Conservation (phyloP, 2,329 filamentous ascomycete genomes). For the Talaromyces islandicus region DNA sequence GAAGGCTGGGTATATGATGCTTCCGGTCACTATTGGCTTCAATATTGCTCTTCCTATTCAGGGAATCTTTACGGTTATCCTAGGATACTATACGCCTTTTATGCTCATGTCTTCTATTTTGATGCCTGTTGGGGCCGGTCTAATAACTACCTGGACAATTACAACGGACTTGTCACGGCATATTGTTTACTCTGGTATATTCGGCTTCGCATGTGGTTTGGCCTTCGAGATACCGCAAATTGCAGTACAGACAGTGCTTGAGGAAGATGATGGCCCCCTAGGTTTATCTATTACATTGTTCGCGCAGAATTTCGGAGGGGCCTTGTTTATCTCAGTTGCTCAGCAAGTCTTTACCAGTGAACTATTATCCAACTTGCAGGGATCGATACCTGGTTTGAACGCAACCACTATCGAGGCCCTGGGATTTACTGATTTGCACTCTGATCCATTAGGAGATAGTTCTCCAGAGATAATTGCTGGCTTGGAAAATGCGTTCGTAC, state of each 20-base stretch:
- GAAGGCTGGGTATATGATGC: conserved; percentile 8
- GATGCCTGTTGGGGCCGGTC: conserved; percentile 28
- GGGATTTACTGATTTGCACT: conserved; percentile 5
- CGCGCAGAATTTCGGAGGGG: conserved; percentile 30
- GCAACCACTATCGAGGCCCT: conserved; percentile 1
- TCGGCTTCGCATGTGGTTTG: conserved; percentile 25
- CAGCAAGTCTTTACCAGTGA: conserved; percentile 48
- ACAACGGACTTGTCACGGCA: conserved; percentile 18
- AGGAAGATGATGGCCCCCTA: conserved; percentile 18
- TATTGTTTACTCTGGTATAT: conserved; percentile 22
- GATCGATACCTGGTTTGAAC: not conserved
- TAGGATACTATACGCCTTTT: conserved; percentile 31
- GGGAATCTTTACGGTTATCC: conserved; percentile 3
- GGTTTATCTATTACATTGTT: conserved; percentile 24
- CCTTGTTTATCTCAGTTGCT: conserved; percentile 46
- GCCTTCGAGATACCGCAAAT: conserved; percentile 24
- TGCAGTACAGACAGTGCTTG: conserved; percentile 21
- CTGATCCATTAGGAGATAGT: not conserved
- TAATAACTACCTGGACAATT: conserved; percentile 25
- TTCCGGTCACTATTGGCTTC: conserved; percentile 1
- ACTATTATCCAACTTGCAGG: conserved; percentile 22
- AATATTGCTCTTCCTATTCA: conserved; percentile 4
- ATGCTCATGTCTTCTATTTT: conserved; percentile 26
- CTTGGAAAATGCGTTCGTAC: conserved; percentile 12
- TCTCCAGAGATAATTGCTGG: conserved; percentile 4